These are phyloP conservation scores for Sphagnurus paluster DNA, from an alignment of 1,284 basidiomycete genomes.

Conservation along the genomic window DNA sequence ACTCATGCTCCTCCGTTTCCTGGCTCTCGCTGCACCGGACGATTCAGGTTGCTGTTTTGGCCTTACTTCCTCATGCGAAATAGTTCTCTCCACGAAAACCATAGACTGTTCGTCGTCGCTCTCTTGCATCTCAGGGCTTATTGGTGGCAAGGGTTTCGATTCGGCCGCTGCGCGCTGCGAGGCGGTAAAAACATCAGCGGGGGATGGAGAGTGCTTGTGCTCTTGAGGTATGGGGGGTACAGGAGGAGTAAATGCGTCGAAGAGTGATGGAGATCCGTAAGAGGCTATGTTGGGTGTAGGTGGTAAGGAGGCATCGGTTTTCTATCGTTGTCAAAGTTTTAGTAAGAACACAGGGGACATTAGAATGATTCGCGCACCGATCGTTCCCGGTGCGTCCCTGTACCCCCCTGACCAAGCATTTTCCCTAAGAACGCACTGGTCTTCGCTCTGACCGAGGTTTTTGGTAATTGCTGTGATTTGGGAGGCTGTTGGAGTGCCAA, in stretches of 20 bases:
- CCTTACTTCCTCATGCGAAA: conserved; percentile 30
- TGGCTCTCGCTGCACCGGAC: conserved; percentile 30
- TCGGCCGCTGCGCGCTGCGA: conserved; percentile 38
- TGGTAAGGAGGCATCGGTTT: conserved; percentile 45
- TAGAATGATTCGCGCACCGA: conserved; percentile 49
- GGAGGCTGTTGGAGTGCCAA: too few relatives aligned
- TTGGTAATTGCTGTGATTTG: conserved; percentile 43
- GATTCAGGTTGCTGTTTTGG: conserved; percentile 19
- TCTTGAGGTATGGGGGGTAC: conserved; percentile 67
- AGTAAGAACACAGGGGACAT: conserved; percentile 33
- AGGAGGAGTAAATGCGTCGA: conserved; percentile 60
- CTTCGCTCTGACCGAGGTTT: conserved; percentile 69
- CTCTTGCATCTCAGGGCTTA: conserved; percentile 39
- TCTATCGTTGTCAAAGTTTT: conserved; percentile 40
- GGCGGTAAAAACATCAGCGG: conserved; percentile 52
- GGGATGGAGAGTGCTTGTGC: conserved; percentile 39
- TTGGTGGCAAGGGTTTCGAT: conserved; percentile 65
- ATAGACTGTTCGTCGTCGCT: conserved; percentile 51
- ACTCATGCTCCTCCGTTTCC: conserved; percentile 73
- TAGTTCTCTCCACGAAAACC: conserved; percentile 52
- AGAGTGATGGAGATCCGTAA: conserved; percentile 34
- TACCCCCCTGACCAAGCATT: conserved; percentile 62
- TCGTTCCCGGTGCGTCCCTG: conserved; percentile 57
- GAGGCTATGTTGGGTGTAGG: conserved; percentile 24
- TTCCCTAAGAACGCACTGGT: conserved; percentile 77